Conservation (phyloP, 1,284 basidiomycete genomes). For the Ustilago tritici region DNA sequence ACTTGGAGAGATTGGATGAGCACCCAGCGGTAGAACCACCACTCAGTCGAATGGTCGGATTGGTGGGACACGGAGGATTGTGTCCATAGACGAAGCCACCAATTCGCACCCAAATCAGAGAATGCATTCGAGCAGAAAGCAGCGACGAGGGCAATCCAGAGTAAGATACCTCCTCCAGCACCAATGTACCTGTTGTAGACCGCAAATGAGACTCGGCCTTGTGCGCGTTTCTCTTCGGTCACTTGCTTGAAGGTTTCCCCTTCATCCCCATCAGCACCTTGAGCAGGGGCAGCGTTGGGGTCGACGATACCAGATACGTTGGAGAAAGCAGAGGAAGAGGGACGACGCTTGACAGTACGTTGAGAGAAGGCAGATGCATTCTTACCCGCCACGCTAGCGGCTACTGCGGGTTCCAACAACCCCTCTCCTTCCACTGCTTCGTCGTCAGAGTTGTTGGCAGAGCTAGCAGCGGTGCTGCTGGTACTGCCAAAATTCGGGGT, state of each 20-base stretch:
- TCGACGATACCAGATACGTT: constrained; percentile 74
- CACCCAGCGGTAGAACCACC: constrained; percentile 75
- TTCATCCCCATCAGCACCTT: constrained; percentile 71
- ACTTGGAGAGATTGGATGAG: constrained; percentile 79
- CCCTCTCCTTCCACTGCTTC: constrained; percentile 32
- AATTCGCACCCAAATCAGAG: constrained; percentile 31
- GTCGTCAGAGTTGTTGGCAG: constrained; percentile 39
- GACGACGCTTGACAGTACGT: constrained; percentile 42
- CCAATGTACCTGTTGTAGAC: constrained; percentile 42
- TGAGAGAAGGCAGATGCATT: constrained; percentile 41
- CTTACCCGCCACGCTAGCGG: constrained; percentile 12
- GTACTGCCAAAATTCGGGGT: constrained; percentile 33
- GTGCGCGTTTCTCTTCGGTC: constrained; percentile 29
- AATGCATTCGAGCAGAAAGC: constrained; percentile 23
- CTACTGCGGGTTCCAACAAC: not conserved
- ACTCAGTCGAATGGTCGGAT: constrained; percentile 56
- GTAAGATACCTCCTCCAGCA: constrained; percentile 34
- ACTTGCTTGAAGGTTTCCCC: constrained; percentile 32
- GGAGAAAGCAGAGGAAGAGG: constrained; percentile 73
- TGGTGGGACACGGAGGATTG: not conserved
- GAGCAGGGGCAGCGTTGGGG: not conserved
- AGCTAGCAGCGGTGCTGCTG: constrained; percentile 23
- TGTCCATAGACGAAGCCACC: constrained; percentile 40
- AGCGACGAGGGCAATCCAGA: constrained; percentile 26
- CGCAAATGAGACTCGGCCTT: constrained; percentile 36